phyloP scores from a whole-genome alignment of 2,329 filamentous ascomycete species.

The Gnomoniopsis smithogilvyi region DNA sequence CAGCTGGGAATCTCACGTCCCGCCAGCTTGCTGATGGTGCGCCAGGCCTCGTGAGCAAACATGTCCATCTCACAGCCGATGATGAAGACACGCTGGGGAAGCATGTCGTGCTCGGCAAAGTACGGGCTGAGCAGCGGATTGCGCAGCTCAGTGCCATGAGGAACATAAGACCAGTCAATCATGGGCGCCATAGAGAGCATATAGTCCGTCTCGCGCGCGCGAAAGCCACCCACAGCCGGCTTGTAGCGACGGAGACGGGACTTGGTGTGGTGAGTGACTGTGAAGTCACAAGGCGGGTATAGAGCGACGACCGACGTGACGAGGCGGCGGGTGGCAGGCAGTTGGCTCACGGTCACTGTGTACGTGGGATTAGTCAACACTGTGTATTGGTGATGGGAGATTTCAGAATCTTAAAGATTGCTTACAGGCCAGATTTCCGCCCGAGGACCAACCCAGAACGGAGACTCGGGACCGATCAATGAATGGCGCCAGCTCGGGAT shows the following conservation, averaged over 20 bases:
- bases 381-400: accelerated
- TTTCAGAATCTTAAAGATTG: neutral
- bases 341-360: slow-evolving; percentile 3
- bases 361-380: neutral
- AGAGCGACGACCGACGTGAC: slow-evolving; percentile 12
- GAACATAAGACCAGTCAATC: slow-evolving; percentile 11
- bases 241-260: slow-evolving; percentile 8
- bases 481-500: slow-evolving; percentile 2
- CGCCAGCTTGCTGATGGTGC: slow-evolving; percentile 12
- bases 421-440: slow-evolving; percentile 7
- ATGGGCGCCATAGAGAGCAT: slow-evolving; percentile 12
- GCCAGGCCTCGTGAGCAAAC: slow-evolving; percentile 13
- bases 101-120: slow-evolving; percentile 8
- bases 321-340: slow-evolving; percentile 5
- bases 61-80: slow-evolving; percentile 12
- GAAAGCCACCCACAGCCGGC: slow-evolving; percentile 7
- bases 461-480: slow-evolving; percentile 6
- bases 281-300: slow-evolving; percentile 10
- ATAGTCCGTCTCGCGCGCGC: slow-evolving; percentile 12
- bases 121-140: slow-evolving; percentile 11
- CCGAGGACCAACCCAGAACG: slow-evolving; percentile 7
- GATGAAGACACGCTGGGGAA: slow-evolving; percentile 10
- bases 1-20: slow-evolving; percentile 3
- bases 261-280: slow-evolving; percentile 4
- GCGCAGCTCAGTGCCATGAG: slow-evolving; percentile 7